phyloP scores from a whole-genome alignment of 2,329 filamentous ascomycete species.

The Nothophaeocryptopus gaeumannii region DNA sequence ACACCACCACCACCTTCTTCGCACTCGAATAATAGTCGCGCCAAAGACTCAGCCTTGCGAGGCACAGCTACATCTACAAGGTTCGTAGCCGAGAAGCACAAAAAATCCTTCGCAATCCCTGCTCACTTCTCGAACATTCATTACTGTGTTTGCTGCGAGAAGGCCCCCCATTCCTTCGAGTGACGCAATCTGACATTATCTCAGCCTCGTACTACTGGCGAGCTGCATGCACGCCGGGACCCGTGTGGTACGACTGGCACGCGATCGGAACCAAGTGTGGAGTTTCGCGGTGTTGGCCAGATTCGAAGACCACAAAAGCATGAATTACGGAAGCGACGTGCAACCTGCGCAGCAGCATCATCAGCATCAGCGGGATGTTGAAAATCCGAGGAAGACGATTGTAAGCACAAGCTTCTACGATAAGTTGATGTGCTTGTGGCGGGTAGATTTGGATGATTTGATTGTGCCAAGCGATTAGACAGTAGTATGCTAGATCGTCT shows the following conservation, averaged over 20 bases:
- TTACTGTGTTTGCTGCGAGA: background rate
- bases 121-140: slow-evolving; percentile 6
- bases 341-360: slow-evolving; percentile 38
- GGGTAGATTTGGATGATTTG: slow-evolving; percentile 8
- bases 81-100: slow-evolving; percentile 15
- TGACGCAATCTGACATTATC: slow-evolving; percentile 19
- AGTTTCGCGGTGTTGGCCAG: slow-evolving; percentile 62
- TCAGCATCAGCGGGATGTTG: slow-evolving; percentile 11
- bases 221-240: slow-evolving; percentile 93
- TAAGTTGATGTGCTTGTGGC: slow-evolving; percentile 66
- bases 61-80: slow-evolving; percentile 5
- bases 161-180: background rate
- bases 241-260: slow-evolving; percentile 56
- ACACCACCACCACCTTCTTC: background rate
- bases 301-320: slow-evolving; percentile 85
- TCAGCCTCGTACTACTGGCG: slow-evolving; percentile 60
- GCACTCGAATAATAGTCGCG: background rate
- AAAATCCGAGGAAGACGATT: slow-evolving; percentile 41
- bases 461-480: slow-evolving; percentile 1
- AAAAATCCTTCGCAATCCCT: background rate
- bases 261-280: slow-evolving; percentile 46
- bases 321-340: slow-evolving; percentile 88
- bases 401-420: slow-evolving; percentile 79
- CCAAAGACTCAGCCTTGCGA: slow-evolving; percentile 8
- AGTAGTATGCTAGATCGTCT: background rate